Conservation (phyloP, 345 rosid genomes). For the Eucalyptus curtisii region DNA sequence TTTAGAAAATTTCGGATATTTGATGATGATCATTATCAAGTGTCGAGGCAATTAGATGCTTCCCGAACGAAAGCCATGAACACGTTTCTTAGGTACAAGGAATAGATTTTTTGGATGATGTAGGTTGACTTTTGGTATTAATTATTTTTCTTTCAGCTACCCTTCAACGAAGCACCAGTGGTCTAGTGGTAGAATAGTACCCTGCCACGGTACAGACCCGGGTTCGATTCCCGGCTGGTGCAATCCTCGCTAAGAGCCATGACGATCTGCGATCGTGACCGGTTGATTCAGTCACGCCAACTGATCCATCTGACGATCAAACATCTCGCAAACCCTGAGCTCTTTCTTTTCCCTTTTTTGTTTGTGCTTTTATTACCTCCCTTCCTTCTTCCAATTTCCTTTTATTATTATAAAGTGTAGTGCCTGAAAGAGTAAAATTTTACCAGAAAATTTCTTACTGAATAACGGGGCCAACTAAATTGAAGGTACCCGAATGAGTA, state of each 20-base stretch:
- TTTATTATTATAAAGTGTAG: not conserved
- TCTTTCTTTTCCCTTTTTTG: not conserved
- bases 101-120: too few relatives aligned
- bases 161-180: slow-evolving; percentile 31
- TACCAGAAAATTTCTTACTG: not conserved
- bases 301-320: not conserved
- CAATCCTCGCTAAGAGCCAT: not conserved
- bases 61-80: not conserved
- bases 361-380: not conserved
- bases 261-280: not conserved
- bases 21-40: too few relatives aligned
- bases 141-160: rapidly evolving
- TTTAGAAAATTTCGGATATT: not conserved
- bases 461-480: not conserved
- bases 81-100: not conserved
- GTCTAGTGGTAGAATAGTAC: slow-evolving; percentile 86
- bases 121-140: too few relatives aligned
- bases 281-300: not conserved
- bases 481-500: not conserved
- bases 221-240: slow-evolving; percentile 64
- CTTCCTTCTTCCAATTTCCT: not conserved
- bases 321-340: not conserved
- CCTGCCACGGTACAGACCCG: slow-evolving; percentile 65
- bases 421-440: not conserved
- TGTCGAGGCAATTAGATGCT: not conserved